A percentile compares a stretch with the other conserved stretches of the same genome.
These are phyloP conservation scores for Ambrosia hybrid DNA, from an alignment of 140 eudicot species.

Conservation along the genomic window DNA sequence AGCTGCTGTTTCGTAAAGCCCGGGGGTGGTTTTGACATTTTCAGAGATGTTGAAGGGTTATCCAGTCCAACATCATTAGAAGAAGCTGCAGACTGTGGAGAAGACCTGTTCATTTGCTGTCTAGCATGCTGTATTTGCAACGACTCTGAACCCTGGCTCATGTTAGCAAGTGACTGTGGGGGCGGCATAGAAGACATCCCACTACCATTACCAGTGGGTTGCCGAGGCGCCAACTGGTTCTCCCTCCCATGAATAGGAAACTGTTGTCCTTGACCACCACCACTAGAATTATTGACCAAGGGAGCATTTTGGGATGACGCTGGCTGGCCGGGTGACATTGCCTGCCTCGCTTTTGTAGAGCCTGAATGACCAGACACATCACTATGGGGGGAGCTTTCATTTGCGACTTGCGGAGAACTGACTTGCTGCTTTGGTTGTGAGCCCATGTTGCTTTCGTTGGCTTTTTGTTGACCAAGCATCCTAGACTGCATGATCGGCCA, in stretches of 20 bases:
- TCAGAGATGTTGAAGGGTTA: conserved; percentile 52
- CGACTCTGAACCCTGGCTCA: conserved; percentile 62
- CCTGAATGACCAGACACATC: conserved; percentile 82
- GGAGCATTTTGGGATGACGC: conserved; percentile 41
- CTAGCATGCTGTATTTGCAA: conserved; percentile 61
- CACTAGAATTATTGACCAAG: conserved; percentile 38
- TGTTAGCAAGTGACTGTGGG: conserved; percentile 57
- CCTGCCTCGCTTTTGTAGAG: conserved; percentile 62
- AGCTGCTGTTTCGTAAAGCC: conserved; percentile 87
- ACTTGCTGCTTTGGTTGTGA: background rate
- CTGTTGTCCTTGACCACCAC: conserved; percentile 47
- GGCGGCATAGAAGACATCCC: conserved; percentile 78
- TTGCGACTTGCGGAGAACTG: background rate
- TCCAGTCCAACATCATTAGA: conserved; percentile 48
- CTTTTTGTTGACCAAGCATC: conserved; percentile 57
- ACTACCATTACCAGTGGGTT: conserved; percentile 44
- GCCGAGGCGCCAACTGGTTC: conserved; percentile 62
- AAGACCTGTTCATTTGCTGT: conserved; percentile 55
- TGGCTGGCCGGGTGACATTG: conserved; percentile 21
- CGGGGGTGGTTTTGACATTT: conserved; percentile 36
- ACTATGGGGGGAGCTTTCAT: conserved; percentile 27
- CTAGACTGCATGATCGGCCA: conserved; percentile 90
- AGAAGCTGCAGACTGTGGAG: conserved; percentile 56
- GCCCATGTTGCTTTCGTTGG: conserved; percentile 54
- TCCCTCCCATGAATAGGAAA: conserved; percentile 52